Percentiles rank a stretch among this genome's conserved stretches.
phyloP scores from a whole-genome alignment of 805 yeast species.

The Cyberlindnera mycetangii region DNA sequence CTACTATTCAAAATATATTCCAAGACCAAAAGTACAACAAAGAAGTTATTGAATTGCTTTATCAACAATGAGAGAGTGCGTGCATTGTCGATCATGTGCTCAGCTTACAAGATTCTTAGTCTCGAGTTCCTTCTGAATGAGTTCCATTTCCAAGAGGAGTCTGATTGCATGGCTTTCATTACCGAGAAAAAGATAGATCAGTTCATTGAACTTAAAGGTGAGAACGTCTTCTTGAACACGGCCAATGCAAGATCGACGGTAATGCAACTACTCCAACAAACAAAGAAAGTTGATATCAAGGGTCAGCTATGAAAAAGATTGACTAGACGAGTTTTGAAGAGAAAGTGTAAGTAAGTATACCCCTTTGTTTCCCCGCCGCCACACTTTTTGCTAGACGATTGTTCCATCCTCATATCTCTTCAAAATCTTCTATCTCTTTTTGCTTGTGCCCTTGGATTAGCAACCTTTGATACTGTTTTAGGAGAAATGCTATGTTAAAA shows the following conservation, averaged over 20 bases:
- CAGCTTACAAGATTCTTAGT: slow-evolving; percentile 50
- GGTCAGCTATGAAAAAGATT: slow-evolving; percentile 59
- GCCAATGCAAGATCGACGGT: slow-evolving; percentile 35
- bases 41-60: slow-evolving; percentile 49
- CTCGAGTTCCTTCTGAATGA: slow-evolving; percentile 36
- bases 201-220: slow-evolving; percentile 33
- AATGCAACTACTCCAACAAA: slow-evolving; percentile 34
- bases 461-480: too few relatives aligned
- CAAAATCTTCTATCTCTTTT: background rate
- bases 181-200: slow-evolving; percentile 35
- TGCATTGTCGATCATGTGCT: slow-evolving; percentile 53
- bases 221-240: slow-evolving; percentile 33
- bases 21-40: slow-evolving; percentile 40
- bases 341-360: slow-evolving; percentile 1
- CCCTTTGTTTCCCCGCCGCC: background rate
- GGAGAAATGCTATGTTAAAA: too few relatives aligned
- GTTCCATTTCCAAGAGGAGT: slow-evolving; percentile 38
- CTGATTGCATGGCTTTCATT: slow-evolving; percentile 43
- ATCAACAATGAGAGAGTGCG: slow-evolving; percentile 55
- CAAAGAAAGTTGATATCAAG: slow-evolving; percentile 76
- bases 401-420: background rate
- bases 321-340: background rate
- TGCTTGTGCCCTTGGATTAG: background rate
- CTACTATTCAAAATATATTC: slow-evolving; percentile 44
- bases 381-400: background rate